A percentile compares a stretch with the other conserved stretches of the same genome.
Evolutionary conservation across 768 basidiomycete genomes (phyloP).

Genomic region (Sarcodon aspratus): DNA sequence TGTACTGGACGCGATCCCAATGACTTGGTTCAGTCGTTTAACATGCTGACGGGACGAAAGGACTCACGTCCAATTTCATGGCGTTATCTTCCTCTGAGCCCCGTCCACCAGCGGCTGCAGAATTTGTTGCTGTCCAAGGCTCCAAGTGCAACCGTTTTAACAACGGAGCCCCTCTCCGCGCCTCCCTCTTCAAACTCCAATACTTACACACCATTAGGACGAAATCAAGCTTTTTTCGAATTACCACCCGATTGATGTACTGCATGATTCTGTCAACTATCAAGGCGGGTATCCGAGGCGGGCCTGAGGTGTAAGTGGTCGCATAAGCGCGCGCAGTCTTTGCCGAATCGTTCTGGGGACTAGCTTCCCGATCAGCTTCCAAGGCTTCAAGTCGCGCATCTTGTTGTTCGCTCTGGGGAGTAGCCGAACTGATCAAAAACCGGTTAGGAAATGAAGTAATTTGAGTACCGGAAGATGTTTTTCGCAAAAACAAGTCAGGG

Average conservation of each 20-base stretch:
- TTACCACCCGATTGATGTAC: constrained; percentile 58
- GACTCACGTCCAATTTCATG: constrained; percentile 68
- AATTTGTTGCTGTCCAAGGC: constrained; percentile 81
- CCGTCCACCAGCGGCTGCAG: constrained; percentile 28
- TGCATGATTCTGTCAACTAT: constrained; percentile 70
- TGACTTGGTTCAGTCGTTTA: neutral
- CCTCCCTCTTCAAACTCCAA: constrained; percentile 97
- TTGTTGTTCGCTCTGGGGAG: constrained; percentile 52
- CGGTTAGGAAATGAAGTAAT: constrained; percentile 13
- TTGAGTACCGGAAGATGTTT: constrained; percentile 71
- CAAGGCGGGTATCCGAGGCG: constrained; percentile 81
- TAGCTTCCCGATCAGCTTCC: constrained; percentile 21
- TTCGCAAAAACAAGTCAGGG: constrained; percentile 78
- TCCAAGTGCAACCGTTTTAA: constrained; percentile 90
- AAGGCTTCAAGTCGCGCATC: constrained; percentile 48
- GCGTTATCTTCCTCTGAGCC: constrained; percentile 69
- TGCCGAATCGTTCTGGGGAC: constrained; percentile 2
- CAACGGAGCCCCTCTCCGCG: constrained; percentile 83
- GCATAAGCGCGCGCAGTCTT: constrained; percentile 87
- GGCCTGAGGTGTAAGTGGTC: constrained; percentile 85
- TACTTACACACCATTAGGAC: constrained; percentile 75
- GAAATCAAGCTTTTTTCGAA: constrained; percentile 72
- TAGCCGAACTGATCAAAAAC: neutral
- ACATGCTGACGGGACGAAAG: neutral
- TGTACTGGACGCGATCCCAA: constrained; percentile 28